Conservation (phyloP, 805 yeast genomes). For the Pichia membranifaciens region DNA sequence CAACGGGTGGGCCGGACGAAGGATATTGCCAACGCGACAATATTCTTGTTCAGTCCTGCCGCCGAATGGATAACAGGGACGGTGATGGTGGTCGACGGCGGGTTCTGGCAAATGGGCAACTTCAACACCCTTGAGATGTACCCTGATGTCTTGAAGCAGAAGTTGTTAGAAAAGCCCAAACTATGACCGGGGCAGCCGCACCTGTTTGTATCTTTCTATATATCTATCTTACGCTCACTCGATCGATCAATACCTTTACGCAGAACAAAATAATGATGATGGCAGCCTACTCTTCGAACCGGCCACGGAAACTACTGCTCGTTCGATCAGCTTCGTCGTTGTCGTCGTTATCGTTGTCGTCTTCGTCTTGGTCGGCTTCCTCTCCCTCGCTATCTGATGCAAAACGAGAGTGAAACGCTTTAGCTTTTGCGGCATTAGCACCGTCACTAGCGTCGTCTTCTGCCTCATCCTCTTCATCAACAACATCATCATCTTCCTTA, state of each 20-base stretch:
- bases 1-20: slow-evolving; percentile 62
- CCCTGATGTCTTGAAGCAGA: slow-evolving; percentile 36
- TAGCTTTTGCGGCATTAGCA: not conserved
- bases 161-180: slow-evolving; percentile 23
- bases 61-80: slow-evolving; percentile 75
- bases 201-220: too few species aligned
- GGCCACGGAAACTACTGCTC: not conserved
- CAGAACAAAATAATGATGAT: too few species aligned
- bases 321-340: too few species aligned
- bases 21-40: slow-evolving; percentile 87
- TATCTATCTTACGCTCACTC: too few species aligned
- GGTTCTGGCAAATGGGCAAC: slow-evolving; percentile 73
- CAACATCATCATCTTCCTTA: slow-evolving; percentile 1
- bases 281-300: not conserved
- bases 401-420: slow-evolving; percentile 10
- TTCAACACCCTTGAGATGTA: slow-evolving; percentile 31
- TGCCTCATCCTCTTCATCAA: not conserved
- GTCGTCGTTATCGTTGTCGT: not conserved
- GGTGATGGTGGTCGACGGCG: slow-evolving; percentile 83
- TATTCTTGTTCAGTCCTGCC: slow-evolving; percentile 77
- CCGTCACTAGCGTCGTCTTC: slow-evolving; percentile 1
- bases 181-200: slow-evolving; percentile 12
- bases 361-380: slow-evolving; percentile 1
- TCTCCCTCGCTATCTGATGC: slow-evolving; percentile 10
- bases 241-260: too few species aligned